These are phyloP conservation scores for Calophaca sinica DNA, from an alignment of 306 rosid genomes.

Conservation along the genomic window DNA sequence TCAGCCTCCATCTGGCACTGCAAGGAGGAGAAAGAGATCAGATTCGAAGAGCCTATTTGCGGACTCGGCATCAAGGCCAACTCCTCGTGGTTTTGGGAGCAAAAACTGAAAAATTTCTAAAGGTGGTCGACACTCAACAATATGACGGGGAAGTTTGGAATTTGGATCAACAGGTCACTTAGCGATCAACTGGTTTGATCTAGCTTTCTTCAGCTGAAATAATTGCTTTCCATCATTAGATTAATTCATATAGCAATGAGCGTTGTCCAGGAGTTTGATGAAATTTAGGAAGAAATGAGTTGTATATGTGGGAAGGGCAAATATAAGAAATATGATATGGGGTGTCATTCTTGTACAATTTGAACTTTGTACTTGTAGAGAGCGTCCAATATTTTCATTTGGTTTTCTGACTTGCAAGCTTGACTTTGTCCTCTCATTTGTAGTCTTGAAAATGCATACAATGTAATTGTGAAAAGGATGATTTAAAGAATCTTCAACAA, in stretches of 20 bases:
- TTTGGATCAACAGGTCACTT: slow-evolving; percentile 28
- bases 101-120: slow-evolving; percentile 55
- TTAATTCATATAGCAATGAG: slow-evolving; percentile 37
- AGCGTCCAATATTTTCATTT: slow-evolving; percentile 4
- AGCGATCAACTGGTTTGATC: slow-evolving; percentile 15
- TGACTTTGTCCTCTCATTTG: background rate
- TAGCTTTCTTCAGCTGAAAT: slow-evolving; percentile 24
- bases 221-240: slow-evolving; percentile 21
- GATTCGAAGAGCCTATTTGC: slow-evolving; percentile 64
- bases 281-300: slow-evolving; percentile 44
- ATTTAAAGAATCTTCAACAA: background rate
- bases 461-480: background rate
- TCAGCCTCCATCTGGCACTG: slow-evolving; percentile 82
- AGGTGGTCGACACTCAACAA: slow-evolving; percentile 30
- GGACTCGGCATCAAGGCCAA: slow-evolving; percentile 68
- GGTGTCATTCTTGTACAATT: slow-evolving; percentile 36
- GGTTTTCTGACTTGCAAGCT: slow-evolving; percentile 25
- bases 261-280: slow-evolving; percentile 35
- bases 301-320: slow-evolving; percentile 30
- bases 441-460: slow-evolving; percentile 5
- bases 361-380: background rate
- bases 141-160: slow-evolving; percentile 15
- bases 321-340: slow-evolving; percentile 29
- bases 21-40: slow-evolving; percentile 81
- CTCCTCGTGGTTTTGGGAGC: slow-evolving; percentile 90